These are phyloP conservation scores for Saturnispora dispora DNA, from an alignment of 805 yeast genomes.

Conservation along the genomic window DNA sequence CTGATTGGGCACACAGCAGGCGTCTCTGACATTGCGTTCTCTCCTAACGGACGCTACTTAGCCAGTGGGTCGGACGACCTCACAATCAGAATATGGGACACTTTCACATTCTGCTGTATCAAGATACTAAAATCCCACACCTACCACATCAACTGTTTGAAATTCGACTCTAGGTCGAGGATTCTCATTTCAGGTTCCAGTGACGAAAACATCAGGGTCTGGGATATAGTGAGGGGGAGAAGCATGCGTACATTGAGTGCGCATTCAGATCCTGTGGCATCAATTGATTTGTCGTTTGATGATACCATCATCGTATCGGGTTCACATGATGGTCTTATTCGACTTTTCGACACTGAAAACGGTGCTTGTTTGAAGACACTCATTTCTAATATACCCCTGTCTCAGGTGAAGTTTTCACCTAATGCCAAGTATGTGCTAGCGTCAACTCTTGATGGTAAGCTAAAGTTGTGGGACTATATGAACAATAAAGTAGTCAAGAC, in stretches of 20 bases:
- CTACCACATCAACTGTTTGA: slow-evolving; percentile 67
- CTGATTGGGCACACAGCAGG: slow-evolving; percentile 59
- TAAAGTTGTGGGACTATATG: slow-evolving; percentile 83
- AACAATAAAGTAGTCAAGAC: slow-evolving; percentile 74
- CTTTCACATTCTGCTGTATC: slow-evolving; percentile 40
- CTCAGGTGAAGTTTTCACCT: slow-evolving; percentile 63
- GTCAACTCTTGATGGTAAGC: slow-evolving; percentile 68
- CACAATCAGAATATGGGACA: slow-evolving; percentile 66
- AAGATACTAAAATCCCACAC: slow-evolving; percentile 67
- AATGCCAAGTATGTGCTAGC: slow-evolving; percentile 75
- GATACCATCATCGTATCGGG: slow-evolving; percentile 80
- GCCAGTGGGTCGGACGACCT: slow-evolving; percentile 87
- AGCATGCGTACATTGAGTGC: slow-evolving; percentile 78
- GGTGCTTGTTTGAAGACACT: slow-evolving; percentile 91
- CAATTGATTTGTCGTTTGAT: slow-evolving; percentile 65
- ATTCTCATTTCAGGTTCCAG: slow-evolving; percentile 73
- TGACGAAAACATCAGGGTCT: slow-evolving; percentile 83
- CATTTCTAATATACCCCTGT: slow-evolving; percentile 73
- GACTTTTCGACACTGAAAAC: slow-evolving; percentile 78
- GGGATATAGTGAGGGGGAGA: slow-evolving; percentile 73
- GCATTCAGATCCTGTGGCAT: slow-evolving; percentile 82
- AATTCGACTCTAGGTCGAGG: slow-evolving; percentile 67
- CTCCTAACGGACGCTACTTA: slow-evolving; percentile 60
- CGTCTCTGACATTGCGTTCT: slow-evolving; percentile 67
- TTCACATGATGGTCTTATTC: slow-evolving; percentile 81